A percentile compares a stretch with the other conserved stretches of the same genome.
phyloP scores from a whole-genome alignment of 176 grass and related monocot species.

The Coix lacrymajobi region DNA sequence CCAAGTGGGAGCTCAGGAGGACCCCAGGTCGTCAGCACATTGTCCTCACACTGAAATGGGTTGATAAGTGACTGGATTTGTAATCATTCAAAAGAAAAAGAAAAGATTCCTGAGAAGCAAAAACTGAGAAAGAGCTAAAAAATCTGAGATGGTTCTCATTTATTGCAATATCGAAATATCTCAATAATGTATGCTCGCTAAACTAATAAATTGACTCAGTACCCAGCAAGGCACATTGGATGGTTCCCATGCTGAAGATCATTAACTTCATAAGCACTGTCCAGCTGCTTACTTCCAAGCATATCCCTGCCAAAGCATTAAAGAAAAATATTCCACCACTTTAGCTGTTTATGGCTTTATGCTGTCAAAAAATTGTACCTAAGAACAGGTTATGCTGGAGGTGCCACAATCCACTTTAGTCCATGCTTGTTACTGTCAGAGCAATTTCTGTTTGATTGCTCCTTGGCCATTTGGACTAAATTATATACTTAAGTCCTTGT shows the following conservation, averaged over 20 bases:
- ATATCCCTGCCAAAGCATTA: not conserved
- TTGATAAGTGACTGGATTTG: not conserved
- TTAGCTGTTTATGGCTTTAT: not conserved
- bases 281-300: too few relatives aligned
- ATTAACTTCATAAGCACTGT: too few relatives aligned
- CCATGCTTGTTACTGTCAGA: not conserved
- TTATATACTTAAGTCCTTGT: not conserved
- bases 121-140: not conserved
- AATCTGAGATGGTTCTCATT: not conserved
- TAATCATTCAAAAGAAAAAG: not conserved
- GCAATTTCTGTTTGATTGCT: not conserved
- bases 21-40: not conserved
- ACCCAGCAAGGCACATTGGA: not conserved
- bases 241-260: too few relatives aligned
- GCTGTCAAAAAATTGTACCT: not conserved
- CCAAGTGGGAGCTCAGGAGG: not conserved
- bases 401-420: too few relatives aligned
- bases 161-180: not conserved
- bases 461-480: not conserved
- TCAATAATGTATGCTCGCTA: not conserved
- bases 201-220: not conserved
- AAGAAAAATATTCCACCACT: not conserved
- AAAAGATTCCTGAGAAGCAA: not conserved
- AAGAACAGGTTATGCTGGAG: too few relatives aligned
- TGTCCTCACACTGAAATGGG: not conserved